Conservation (phyloP, 1,139 yeast species). For the Geotrichum restrictum region DNA sequence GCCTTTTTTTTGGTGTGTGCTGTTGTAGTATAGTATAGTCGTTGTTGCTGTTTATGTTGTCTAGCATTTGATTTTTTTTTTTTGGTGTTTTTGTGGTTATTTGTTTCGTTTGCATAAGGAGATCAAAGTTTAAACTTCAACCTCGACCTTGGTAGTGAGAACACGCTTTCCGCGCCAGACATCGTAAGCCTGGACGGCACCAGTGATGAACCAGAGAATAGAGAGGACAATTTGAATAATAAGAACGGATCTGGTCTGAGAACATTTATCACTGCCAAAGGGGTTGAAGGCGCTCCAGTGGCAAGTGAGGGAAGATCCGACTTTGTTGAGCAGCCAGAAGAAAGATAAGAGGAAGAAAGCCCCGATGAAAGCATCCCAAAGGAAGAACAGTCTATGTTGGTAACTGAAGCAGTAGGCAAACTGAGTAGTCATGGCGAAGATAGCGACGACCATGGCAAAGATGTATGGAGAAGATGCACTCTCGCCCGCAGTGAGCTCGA, state of each 20-base stretch:
- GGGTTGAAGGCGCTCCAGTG: conserved; percentile 36
- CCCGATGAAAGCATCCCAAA: conserved; percentile 34
- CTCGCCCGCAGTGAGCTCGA: conserved; percentile 24
- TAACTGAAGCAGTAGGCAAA: conserved; percentile 34
- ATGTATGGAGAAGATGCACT: conserved; percentile 33
- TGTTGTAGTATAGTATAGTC: too few species aligned
- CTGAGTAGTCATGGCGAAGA: conserved; percentile 33
- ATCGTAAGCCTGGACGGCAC: conserved; percentile 23
- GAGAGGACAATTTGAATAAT: conserved; percentile 32
- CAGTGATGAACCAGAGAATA: conserved; percentile 33
- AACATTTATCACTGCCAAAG: conserved; percentile 34
- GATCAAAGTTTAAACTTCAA: neutral
- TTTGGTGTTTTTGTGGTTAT: neutral
- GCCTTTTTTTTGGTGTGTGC: neutral
- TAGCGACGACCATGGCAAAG: conserved; percentile 32
- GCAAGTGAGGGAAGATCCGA: conserved; percentile 27
- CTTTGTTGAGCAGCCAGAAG: conserved; percentile 35
- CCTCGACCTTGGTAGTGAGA: conserved; percentile 16
- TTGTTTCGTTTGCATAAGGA: neutral
- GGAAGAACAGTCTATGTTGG: conserved; percentile 28
- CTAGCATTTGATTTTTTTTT: neutral
- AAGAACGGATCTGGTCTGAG: conserved; percentile 34
- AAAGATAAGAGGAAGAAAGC: conserved; percentile 33
- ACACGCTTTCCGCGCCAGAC: conserved; percentile 20
- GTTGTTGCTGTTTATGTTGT: too few species aligned